Base-by-base conservation (phyloP, 1,284 basidiomycete species). In the Sanguinoderma infundibulare region DNA sequence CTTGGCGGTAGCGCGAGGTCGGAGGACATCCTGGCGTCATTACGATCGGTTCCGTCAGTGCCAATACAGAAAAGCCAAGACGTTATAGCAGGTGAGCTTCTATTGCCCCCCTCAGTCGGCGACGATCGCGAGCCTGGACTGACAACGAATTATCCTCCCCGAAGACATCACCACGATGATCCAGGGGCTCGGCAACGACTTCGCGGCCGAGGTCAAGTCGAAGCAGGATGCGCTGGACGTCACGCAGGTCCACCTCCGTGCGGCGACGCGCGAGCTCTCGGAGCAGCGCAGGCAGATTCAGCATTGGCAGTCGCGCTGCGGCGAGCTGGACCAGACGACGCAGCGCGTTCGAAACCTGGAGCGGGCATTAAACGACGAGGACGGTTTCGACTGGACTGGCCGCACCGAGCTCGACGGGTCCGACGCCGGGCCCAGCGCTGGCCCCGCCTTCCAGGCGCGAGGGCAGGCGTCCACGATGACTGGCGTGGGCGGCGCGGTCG, bases 51-150 rank as follows among this genome's bases (percentile, higher is more conserved):
- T 3, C 87, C 90, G 38, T 83, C 89, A 12, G 82, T 81, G 12
- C 94, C 93, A 0, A 84, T 92, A 40, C 91, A 95, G 74, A 92
- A 96, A 72, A 95, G 93, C 66, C 88, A 94, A 66, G 95, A 98
- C 72, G 91, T 98, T 17, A 87, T 96, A 63, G 83, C 90, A 69
- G 93, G 94, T 92, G 69, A 64, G 81, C 32, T 7, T 32, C 20
- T 4, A 9, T 14, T 24, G 9, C 17, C 32, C 46, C 26, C 6
- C 67, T 34, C 51, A 28, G 20, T 12, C 2, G 2, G 34, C 6
- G 26, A 17, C 28, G 40, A 42, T 35, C 7, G 24, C n/a, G 32
- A 51, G n/a, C n/a, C n/a, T n/a, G n/a, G n/a, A n/a, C 22, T 34
- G 14, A 22, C 17, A 17, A 44, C n/a, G 53, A 35, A 28, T 30